phyloP scores from a whole-genome alignment of 2,329 filamentous ascomycete species.

The Aspergillus pseudoglaucus region DNA sequence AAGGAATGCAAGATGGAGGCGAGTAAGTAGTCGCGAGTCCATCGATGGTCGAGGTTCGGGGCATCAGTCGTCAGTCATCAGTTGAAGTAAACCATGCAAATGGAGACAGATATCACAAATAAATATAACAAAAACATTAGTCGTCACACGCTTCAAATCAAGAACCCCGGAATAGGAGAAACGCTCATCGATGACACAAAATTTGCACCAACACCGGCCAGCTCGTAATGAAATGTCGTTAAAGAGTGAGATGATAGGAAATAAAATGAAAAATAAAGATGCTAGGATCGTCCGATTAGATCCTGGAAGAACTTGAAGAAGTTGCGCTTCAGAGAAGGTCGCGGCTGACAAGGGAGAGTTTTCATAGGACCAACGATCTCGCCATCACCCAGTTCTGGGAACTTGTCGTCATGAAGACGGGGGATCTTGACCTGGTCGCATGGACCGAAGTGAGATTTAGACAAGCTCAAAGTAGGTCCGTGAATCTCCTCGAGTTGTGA shows the following conservation, averaged over 20 bases:
- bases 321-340: slow-evolving; percentile 35
- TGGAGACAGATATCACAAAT: slow-evolving; percentile 6
- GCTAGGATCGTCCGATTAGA: slow-evolving; percentile 29
- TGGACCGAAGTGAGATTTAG: slow-evolving; percentile 35
- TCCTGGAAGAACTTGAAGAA: slow-evolving; percentile 41
- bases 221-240: slow-evolving; percentile 19
- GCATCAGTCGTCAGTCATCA: slow-evolving; percentile 20
- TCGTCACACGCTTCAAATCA: slow-evolving; percentile 20
- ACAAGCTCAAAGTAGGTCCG: slow-evolving; percentile 31
- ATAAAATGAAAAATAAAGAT: neutral
- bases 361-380: slow-evolving; percentile 92
- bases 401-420: slow-evolving; percentile 59
- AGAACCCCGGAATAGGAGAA: slow-evolving; percentile 9
- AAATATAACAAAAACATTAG: slow-evolving; percentile 22
- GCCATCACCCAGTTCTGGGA: slow-evolving; percentile 78
- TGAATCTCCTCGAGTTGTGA: slow-evolving; percentile 38
- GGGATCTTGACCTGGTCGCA: slow-evolving; percentile 46
- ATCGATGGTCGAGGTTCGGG: slow-evolving; percentile 10
- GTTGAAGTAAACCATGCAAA: slow-evolving; percentile 13
- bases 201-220: slow-evolving; percentile 17
- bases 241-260: slow-evolving; percentile 9
- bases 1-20: slow-evolving; percentile 25
- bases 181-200: slow-evolving; percentile 8
- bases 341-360: slow-evolving; percentile 32
- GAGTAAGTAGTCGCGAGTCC: slow-evolving; percentile 30